phyloP scores from a whole-genome alignment of 192 early-diverging fungal species.

The Coemansia brasiliensis region DNA sequence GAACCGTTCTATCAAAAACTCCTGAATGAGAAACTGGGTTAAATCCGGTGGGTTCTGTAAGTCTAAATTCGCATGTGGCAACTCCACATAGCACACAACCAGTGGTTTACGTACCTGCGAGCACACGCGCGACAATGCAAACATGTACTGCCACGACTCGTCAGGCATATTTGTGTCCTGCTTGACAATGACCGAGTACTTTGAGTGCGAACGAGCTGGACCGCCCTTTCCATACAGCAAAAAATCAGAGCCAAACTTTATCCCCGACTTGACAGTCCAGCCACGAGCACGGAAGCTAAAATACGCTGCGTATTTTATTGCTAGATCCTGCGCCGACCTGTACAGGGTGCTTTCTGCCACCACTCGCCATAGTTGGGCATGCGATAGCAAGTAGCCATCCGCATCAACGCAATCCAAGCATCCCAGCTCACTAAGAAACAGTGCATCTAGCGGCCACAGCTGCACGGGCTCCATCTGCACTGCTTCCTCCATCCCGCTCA shows the following conservation, averaged over 20 bases:
- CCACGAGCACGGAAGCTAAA: conserved; percentile 78
- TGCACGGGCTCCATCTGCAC: conserved; percentile 63
- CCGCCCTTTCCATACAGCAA: conserved; percentile 45
- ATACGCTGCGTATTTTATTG: conserved; percentile 72
- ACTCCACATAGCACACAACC: conserved; percentile 42
- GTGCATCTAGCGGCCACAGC: conserved; percentile 69
- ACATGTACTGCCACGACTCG: conserved; percentile 40
- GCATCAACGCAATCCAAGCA: conserved; percentile 52
- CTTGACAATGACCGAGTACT: conserved; percentile 26
- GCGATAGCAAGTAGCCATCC: neutral
- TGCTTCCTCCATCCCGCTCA: conserved; percentile 6
- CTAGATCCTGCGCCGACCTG: conserved; percentile 52
- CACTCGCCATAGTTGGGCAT: conserved; percentile 21
- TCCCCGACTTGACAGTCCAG: conserved; percentile 80
- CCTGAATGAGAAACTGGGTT: conserved; percentile 21
- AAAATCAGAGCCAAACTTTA: conserved; percentile 85
- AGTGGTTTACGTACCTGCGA: conserved; percentile 42
- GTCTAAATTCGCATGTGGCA: conserved; percentile 9
- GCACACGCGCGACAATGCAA: conserved; percentile 36
- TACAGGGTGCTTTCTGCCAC: conserved; percentile 7
- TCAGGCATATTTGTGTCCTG: neutral
- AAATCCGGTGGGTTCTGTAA: conserved; percentile 16
- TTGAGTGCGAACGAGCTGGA: conserved; percentile 36
- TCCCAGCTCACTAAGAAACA: conserved; percentile 68
- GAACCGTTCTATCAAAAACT: conserved; percentile 37